Evolutionary conservation across 139 green algal species (phyloP), one percentile per base, ranked within the genome.

Genomic region (Chlamydomonas schloesseri): DNA sequence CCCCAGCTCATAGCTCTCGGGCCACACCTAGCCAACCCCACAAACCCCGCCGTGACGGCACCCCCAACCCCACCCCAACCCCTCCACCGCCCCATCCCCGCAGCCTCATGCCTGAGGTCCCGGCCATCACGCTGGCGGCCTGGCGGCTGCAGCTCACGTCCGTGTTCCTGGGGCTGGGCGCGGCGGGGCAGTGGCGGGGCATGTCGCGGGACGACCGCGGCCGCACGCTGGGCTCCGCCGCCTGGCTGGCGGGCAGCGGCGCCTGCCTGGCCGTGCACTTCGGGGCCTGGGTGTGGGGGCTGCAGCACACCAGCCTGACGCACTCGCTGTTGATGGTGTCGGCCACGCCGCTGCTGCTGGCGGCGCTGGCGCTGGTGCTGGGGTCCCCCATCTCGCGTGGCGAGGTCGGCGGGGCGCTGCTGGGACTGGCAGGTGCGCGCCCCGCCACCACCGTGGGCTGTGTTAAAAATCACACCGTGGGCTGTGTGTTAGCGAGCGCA

Each of bases 261-360:
- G 64, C 73, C 10, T 91, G 71, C 42, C 90, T 98, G n/a, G 93
- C 88, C 34, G 42, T 96, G 9, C 96, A 98, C 84, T 97, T 98
- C 85, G 93, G 82, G 20, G 18, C 69, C 2, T 97, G 93, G 93
- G 95, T 98, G 24, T 91, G 78, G 89, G 88, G 86, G 23, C 83
- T 97, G 53, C 62, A 96, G 81, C 85, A 91, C 82, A 98, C 95
- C 42, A 89, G 47, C n/a, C 91, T 98, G 0, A 76, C 95, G 0
- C 96, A 98, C 89, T 91, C 89, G 36, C 88, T 98, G 75, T 91
- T 98, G 74, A 92, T 97, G 71, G 90, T 97, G 31, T 96, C 82
- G 18, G 88, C 87, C 34, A 89, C 93, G 21, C 96, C 96, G 28
- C 60, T 98, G n/a, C 79, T 98, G 46, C 87, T 98, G 33, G 92